A percentile compares a stretch with the other conserved stretches of the same genome.
Evolutionary conservation across 306 rosid species (phyloP).

Genomic region (Quercus agrifolia): DNA sequence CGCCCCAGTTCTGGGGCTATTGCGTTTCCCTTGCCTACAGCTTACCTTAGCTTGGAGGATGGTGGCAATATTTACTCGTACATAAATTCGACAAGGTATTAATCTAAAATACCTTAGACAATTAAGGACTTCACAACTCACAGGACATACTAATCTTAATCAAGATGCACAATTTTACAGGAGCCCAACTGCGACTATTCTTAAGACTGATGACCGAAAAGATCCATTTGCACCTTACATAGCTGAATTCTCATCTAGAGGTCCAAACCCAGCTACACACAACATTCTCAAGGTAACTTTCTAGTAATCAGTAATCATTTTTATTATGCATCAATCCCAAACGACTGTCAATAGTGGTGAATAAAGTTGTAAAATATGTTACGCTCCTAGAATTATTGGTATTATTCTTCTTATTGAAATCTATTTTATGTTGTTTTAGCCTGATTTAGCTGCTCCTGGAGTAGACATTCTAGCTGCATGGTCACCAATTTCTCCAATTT

Average conservation of each 20-base stretch:
- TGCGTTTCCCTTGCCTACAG: slow-evolving; percentile 25
- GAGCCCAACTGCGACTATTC: slow-evolving; percentile 38
- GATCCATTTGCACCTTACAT: slow-evolving; percentile 33
- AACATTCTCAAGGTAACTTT: slow-evolving; percentile 17
- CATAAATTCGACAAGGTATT: slow-evolving; percentile 21
- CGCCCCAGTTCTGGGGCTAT: not conserved
- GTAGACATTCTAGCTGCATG: slow-evolving; percentile 41
- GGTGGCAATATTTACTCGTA: slow-evolving; percentile 2
- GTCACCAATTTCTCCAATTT: not conserved
- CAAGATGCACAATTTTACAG: not conserved
- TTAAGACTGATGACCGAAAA: slow-evolving; percentile 16
- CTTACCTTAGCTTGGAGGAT: not conserved
- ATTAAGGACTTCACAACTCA: not conserved
- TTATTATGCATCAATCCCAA: too few relatives aligned
- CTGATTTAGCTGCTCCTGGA: slow-evolving; percentile 47
- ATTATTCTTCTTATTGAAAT: too few relatives aligned
- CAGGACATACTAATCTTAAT: not conserved
- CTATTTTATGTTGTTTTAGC: slow-evolving; percentile 12
- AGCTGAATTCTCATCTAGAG: slow-evolving; percentile 47
- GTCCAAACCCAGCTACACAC: slow-evolving; percentile 40
- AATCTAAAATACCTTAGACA: not conserved
- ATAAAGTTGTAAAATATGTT: too few relatives aligned
- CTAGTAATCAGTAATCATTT: too few relatives aligned
- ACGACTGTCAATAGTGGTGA: too few relatives aligned
- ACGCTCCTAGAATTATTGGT: too few relatives aligned